phyloP scores from a whole-genome alignment of 192 early-diverging fungal genomes.

The Cetraspora pellucida region DNA sequence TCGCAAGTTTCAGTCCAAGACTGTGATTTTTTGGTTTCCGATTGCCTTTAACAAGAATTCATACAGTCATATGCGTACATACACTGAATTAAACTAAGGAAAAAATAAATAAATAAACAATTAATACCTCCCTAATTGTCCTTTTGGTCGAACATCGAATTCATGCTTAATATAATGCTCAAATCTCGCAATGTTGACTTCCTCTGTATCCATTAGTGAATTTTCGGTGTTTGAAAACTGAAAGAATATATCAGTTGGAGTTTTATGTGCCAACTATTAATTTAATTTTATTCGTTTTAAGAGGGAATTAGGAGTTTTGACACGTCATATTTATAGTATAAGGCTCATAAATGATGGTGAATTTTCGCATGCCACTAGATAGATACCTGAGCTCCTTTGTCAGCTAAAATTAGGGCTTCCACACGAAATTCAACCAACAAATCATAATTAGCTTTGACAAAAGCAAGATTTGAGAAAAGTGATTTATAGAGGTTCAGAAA shows the following conservation, averaged over 20 bases:
- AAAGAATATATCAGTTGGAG: slow-evolving; percentile 5
- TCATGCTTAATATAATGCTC: slow-evolving; percentile 27
- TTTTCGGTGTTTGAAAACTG: slow-evolving; percentile 8
- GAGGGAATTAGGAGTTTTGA: background rate
- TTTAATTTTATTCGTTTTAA: background rate
- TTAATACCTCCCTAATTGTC: background rate
- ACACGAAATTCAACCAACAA: slow-evolving; percentile 33
- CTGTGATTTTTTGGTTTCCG: background rate
- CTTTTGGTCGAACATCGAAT: slow-evolving; percentile 19
- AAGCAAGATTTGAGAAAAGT: slow-evolving; percentile 18
- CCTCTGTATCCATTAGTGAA: background rate
- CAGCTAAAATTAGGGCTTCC: slow-evolving; percentile 16
- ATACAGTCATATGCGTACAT: too few species aligned
- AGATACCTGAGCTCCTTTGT: slow-evolving; percentile 26
- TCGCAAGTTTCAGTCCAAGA: background rate
- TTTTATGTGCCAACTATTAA: slow-evolving; percentile 26
- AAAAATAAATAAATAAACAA: background rate
- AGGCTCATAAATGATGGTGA: background rate
- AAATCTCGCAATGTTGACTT: slow-evolving; percentile 24
- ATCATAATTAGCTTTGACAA: slow-evolving; percentile 17
- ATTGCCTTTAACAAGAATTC: too few species aligned
- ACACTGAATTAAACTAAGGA: background rate
- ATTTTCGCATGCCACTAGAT: background rate
- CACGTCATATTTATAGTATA: background rate
- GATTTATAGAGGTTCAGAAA: slow-evolving; percentile 29